Conservation (phyloP, 139 green algal genomes). For the Diplosphaera chodatii region DNA sequence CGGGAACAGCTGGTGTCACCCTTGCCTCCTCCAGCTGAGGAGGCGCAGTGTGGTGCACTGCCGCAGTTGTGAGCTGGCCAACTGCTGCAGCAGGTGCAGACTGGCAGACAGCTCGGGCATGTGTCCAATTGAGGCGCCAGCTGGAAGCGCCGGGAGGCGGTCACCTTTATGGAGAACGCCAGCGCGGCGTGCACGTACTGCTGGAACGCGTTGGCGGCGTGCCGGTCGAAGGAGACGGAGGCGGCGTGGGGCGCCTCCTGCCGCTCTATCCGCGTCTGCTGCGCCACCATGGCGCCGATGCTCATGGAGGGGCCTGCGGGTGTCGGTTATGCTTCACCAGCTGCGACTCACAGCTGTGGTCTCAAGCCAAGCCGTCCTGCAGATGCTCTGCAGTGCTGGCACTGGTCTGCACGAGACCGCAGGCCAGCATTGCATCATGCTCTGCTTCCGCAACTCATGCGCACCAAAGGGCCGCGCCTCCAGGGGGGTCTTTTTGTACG, state of each 20-base stretch:
- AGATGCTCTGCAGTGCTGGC: neutral
- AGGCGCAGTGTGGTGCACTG: too few relatives aligned
- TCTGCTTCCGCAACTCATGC: neutral
- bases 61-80: too few relatives aligned
- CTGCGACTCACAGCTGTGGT: neutral
- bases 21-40: too few relatives aligned
- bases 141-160: neutral
- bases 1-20: too few relatives aligned
- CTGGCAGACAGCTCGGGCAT: too few relatives aligned
- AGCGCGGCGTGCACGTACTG: slow-evolving; percentile 69
- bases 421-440: neutral
- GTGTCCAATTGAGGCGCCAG: too few relatives aligned
- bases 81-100: too few relatives aligned
- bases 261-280: too few relatives aligned
- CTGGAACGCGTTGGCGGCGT: slow-evolving; percentile 75
- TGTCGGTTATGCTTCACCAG: neutral
- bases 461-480: slow-evolving; percentile 46
- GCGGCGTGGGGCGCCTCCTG: neutral
- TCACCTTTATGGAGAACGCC: slow-evolving; percentile 83
- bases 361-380: too few relatives aligned
- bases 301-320: neutral
- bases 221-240: neutral
- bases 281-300: neutral
- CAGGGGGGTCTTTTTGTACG: slow-evolving; percentile 28
- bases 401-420: neutral